phyloP scores from a whole-genome alignment of 768 basidiomycete genomes.

The Psilocybe cyanescens region DNA sequence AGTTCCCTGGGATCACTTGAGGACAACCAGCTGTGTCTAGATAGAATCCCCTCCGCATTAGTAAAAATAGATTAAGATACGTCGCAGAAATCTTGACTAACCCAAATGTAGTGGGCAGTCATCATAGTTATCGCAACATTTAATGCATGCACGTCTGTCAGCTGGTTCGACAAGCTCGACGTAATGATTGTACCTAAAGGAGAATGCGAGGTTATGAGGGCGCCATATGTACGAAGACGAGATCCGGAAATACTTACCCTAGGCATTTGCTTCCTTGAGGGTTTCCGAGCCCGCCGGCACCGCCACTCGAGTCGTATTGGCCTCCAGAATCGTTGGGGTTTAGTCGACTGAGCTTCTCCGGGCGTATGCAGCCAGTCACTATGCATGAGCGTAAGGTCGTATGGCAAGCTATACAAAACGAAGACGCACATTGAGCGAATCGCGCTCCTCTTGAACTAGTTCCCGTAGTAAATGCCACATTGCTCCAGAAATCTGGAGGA shows the following conservation, averaged over 20 bases:
- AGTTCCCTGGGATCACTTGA: slow-evolving; percentile 51
- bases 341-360: slow-evolving; percentile 42
- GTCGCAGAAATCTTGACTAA: slow-evolving; percentile 16
- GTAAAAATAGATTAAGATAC: neutral
- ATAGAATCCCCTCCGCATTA: neutral
- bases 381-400: neutral
- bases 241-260: slow-evolving; percentile 34
- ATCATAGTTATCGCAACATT: slow-evolving; percentile 55
- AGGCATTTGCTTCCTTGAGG: slow-evolving; percentile 52
- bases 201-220: neutral
- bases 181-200: slow-evolving; percentile 54
- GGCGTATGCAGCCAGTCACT: slow-evolving; percentile 61
- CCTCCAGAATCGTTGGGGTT: slow-evolving; percentile 53
- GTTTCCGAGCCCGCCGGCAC: slow-evolving; percentile 51
- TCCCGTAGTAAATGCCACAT: slow-evolving; percentile 51
- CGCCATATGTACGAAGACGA: neutral
- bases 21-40: slow-evolving; percentile 55
- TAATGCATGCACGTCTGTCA: slow-evolving; percentile 55
- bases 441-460: slow-evolving; percentile 41
- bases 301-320: slow-evolving; percentile 61
- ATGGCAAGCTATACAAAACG: neutral
- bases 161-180: slow-evolving; percentile 60
- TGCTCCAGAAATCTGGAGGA: slow-evolving; percentile 52
- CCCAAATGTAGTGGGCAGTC: slow-evolving; percentile 56
- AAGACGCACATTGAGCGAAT: slow-evolving; percentile 46